Percentiles rank a stretch among this genome's conserved stretches.
phyloP scores from a whole-genome alignment of 129 eudicot species.

The Tagetes erecta region DNA sequence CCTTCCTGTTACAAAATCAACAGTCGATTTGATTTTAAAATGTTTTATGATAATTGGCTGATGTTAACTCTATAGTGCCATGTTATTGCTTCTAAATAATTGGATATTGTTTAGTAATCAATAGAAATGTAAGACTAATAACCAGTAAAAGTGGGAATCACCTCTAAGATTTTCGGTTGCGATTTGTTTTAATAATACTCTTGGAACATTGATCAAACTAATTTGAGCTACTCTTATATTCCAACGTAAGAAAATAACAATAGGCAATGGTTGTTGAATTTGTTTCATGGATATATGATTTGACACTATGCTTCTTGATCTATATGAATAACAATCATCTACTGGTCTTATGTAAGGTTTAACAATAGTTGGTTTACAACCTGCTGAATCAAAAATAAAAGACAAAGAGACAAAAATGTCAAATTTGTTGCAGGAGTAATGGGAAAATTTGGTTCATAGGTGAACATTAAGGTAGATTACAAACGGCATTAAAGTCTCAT shows the following conservation, averaged over 20 bases:
- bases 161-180: background rate
- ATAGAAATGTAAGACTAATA: conserved; percentile 5
- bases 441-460: conserved; percentile 81
- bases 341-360: conserved; percentile 41
- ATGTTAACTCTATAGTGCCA: background rate
- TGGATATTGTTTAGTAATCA: conserved; percentile 17
- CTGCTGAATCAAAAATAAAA: conserved; percentile 50
- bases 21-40: no score
- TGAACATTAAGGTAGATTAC: conserved; percentile 81
- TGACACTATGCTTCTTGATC: background rate
- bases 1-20: no score
- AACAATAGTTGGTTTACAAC: conserved; percentile 40
- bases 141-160: background rate
- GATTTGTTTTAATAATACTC: background rate
- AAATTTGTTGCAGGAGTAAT: conserved; percentile 98
- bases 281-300: background rate
- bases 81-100: background rate
- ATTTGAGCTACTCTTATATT: background rate
- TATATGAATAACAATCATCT: background rate
- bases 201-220: background rate
- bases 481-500: conserved; percentile 24
- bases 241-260: background rate
- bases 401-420: conserved; percentile 48
- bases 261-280: background rate
- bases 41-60: no score